phyloP scores from a whole-genome alignment of 306 rosid species.

The Geum urbanum region DNA sequence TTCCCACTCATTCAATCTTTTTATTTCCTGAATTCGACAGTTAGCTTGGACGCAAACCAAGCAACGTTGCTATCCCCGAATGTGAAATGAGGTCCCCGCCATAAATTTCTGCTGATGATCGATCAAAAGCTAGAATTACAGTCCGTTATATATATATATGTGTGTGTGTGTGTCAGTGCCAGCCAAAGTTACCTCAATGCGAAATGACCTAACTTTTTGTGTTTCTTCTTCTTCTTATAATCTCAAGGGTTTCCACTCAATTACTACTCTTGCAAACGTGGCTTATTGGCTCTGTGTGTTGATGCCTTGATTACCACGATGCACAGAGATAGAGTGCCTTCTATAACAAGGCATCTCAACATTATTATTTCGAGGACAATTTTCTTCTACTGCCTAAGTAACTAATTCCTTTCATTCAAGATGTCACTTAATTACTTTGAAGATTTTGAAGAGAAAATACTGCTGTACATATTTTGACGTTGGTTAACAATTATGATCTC shows the following conservation, averaged over 20 bases:
- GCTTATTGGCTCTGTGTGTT: background rate
- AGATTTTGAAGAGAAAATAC: no score
- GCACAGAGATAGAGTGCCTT: background rate
- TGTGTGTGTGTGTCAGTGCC: no score
- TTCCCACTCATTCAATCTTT: slow-evolving; percentile 19
- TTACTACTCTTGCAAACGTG: background rate
- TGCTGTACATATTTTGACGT: background rate
- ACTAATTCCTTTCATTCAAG: background rate
- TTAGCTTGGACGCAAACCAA: slow-evolving; percentile 39
- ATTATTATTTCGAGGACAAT: background rate
- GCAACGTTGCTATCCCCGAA: slow-evolving; percentile 24
- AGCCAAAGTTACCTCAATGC: no score
- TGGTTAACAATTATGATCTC: no score
- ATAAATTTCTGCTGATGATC: no score
- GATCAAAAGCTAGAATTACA: no score
- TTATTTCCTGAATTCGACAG: slow-evolving; percentile 30
- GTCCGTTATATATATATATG: no score
- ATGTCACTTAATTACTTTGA: background rate
- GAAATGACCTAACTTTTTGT: no score
- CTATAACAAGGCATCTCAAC: background rate
- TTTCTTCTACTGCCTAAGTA: background rate
- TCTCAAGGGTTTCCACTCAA: background rate
- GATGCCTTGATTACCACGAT: slow-evolving; percentile 13
- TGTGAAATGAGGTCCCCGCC: slow-evolving; percentile 27
- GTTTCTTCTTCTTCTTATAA: no score